These are phyloP conservation scores for Phialemoniopsis sp. DNA, from an alignment of 2,329 filamentous ascomycete genomes.

Conservation along the genomic window DNA sequence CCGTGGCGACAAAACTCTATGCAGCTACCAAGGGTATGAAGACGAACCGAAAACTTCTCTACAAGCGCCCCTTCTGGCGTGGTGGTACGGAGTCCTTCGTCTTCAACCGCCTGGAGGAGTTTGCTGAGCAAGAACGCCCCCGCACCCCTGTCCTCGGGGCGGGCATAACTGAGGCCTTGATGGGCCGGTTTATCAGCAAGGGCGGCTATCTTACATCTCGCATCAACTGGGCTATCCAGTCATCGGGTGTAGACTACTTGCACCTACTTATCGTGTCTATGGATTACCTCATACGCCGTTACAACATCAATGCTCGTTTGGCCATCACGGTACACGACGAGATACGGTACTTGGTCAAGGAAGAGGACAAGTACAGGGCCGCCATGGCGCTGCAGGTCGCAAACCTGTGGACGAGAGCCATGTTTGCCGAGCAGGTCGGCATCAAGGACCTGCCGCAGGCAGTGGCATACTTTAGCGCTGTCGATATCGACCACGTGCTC, in stretches of 20 bases:
- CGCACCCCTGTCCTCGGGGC: slow-evolving; percentile 90
- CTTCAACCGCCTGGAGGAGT: slow-evolving; percentile 97
- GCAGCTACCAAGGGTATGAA: slow-evolving; percentile 86
- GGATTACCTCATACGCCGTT: slow-evolving; percentile 87
- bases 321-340: slow-evolving; percentile 97
- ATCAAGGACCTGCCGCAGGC: slow-evolving; percentile 92
- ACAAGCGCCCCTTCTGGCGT: slow-evolving; percentile 82
- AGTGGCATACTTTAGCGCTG: slow-evolving; percentile 91
- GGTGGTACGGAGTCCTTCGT: slow-evolving; percentile 97
- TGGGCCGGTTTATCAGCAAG: slow-evolving; percentile 81
- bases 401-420: slow-evolving; percentile 94
- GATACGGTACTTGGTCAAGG: slow-evolving; percentile 86
- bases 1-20: slow-evolving; percentile 78
- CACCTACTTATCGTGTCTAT: slow-evolving; percentile 90
- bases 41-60: slow-evolving; percentile 68
- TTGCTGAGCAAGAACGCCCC: slow-evolving; percentile 89
- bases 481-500: slow-evolving; percentile 94
- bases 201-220: slow-evolving; percentile 92
- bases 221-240: slow-evolving; percentile 99
- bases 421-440: slow-evolving; percentile 96
- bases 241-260: slow-evolving; percentile 93
- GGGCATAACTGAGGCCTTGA: slow-evolving; percentile 92
- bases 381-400: slow-evolving; percentile 92
- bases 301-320: slow-evolving; percentile 78
- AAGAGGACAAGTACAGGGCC: slow-evolving; percentile 80